Conservation (phyloP, 192 early-diverging fungal species). For the Spinellus fusiger region DNA sequence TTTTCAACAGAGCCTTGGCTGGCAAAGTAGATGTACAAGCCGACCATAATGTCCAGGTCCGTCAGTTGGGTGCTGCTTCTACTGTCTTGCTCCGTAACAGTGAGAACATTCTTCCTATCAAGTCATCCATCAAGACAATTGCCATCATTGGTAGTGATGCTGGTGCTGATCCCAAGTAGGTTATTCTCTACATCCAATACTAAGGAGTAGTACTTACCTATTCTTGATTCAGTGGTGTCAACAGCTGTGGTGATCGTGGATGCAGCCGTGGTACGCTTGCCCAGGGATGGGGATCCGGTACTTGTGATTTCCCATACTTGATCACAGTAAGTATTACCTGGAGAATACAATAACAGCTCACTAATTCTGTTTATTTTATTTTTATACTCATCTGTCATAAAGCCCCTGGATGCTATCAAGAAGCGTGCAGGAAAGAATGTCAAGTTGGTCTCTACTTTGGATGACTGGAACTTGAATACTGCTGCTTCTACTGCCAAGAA, state of each 20-base stretch:
- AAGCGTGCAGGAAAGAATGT: constrained; percentile 10
- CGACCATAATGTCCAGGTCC: constrained; percentile 12
- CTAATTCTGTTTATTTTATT: too few relatives aligned
- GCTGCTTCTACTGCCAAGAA: constrained; percentile 21
- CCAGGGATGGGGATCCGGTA: constrained; percentile 26
- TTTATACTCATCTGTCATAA: background rate
- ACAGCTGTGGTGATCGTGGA: constrained; percentile 22
- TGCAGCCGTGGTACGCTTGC: constrained; percentile 19
- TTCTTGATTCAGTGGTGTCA: constrained; percentile 12
- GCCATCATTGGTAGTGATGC: constrained; percentile 28
- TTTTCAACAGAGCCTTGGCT: constrained; percentile 7
- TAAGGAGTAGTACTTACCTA: background rate
- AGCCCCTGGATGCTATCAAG: constrained; percentile 24
- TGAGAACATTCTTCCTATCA: constrained; percentile 17
- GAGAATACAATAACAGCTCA: too few relatives aligned
- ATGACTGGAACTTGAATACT: constrained; percentile 5
- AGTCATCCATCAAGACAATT: background rate
- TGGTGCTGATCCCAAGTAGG: constrained; percentile 12
- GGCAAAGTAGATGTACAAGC: constrained; percentile 20
- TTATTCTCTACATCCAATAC: background rate
- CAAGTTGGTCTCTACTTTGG: constrained; percentile 2
- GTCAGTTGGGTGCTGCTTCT: constrained; percentile 22
- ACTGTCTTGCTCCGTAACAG: constrained; percentile 22
- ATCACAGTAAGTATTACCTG: constrained; percentile 22
- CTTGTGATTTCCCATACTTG: constrained; percentile 22